Evolutionary conservation across 257 asterid genomes (phyloP).

Genomic region (Plantago major): DNA sequence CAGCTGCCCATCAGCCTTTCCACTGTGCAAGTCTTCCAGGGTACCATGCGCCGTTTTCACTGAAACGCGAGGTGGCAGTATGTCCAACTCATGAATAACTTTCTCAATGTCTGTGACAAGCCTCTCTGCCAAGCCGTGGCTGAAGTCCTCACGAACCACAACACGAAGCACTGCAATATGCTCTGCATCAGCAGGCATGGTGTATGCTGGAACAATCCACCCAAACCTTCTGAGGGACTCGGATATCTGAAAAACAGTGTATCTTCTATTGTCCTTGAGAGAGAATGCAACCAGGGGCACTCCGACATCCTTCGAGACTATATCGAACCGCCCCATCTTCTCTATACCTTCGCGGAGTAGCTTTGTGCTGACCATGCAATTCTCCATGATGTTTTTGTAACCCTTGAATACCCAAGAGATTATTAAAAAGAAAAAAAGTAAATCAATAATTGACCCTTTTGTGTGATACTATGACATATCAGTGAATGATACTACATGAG

Average conservation of each 20-base stretch:
- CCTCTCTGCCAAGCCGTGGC: slow-evolving; percentile 57
- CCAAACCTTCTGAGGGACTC: slow-evolving; percentile 68
- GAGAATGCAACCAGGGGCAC: slow-evolving; percentile 69
- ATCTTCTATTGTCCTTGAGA: slow-evolving; percentile 56
- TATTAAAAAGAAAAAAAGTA: background rate
- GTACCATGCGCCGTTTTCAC: slow-evolving; percentile 27
- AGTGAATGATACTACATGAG: too few species aligned
- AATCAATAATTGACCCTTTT: background rate
- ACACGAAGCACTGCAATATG: slow-evolving; percentile 54
- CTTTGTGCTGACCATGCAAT: slow-evolving; percentile 46
- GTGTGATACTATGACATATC: too few species aligned
- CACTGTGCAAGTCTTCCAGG: slow-evolving; percentile 18
- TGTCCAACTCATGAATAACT: slow-evolving; percentile 51
- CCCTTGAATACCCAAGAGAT: slow-evolving; percentile 30
- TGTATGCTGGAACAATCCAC: slow-evolving; percentile 82
- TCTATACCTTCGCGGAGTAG: slow-evolving; percentile 47
- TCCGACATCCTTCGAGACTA: slow-evolving; percentile 63
- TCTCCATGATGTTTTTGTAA: slow-evolving; percentile 59
- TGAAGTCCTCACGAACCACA: slow-evolving; percentile 68
- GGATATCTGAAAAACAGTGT: slow-evolving; percentile 58
- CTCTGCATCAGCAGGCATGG: slow-evolving; percentile 73
- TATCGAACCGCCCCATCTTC: slow-evolving; percentile 45
- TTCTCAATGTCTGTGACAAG: slow-evolving; percentile 43
- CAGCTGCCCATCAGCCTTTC: slow-evolving; percentile 11
- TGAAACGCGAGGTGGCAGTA: slow-evolving; percentile 31